phyloP scores from a whole-genome alignment of 1,284 basidiomycete genomes.

The Sporisorium reilianum region DNA sequence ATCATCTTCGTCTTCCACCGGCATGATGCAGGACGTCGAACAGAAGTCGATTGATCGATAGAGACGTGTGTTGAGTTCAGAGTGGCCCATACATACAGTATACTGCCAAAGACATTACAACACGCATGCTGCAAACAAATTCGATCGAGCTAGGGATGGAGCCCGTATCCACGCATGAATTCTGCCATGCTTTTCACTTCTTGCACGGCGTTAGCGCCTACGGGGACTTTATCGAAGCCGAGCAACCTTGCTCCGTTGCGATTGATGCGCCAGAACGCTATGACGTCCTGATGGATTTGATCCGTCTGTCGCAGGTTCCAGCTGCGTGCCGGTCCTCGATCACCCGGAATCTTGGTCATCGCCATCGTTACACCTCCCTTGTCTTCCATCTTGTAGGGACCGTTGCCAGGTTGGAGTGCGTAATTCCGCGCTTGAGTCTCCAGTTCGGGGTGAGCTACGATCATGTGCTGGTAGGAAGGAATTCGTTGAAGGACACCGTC shows the following conservation, averaged over 20 bases:
- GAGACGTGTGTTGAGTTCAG: too few species aligned
- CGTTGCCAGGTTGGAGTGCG: too few species aligned
- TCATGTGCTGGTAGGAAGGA: too few species aligned
- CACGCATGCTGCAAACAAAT: too few species aligned
- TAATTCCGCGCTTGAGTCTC: too few species aligned
- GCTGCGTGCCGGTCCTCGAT: neutral
- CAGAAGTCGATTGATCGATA: neutral
- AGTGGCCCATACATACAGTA: too few species aligned
- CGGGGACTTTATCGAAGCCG: neutral
- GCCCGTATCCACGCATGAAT: neutral
- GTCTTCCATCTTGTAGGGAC: neutral
- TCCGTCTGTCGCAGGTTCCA: constrained; percentile 1
- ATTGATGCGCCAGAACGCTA: neutral
- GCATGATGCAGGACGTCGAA: neutral
- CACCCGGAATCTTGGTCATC: neutral
- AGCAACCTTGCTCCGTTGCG: neutral
- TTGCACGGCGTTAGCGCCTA: neutral
- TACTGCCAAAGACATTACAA: too few species aligned
- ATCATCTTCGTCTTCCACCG: neutral
- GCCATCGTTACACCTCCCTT: neutral
- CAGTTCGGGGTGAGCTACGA: too few species aligned
- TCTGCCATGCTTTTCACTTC: neutral
- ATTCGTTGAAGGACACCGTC: too few species aligned
- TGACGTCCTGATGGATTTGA: neutral
- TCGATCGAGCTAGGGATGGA: neutral